Evolutionary conservation across 2,329 filamentous ascomycete genomes (phyloP).

Genomic region (Xylaria sp.): DNA sequence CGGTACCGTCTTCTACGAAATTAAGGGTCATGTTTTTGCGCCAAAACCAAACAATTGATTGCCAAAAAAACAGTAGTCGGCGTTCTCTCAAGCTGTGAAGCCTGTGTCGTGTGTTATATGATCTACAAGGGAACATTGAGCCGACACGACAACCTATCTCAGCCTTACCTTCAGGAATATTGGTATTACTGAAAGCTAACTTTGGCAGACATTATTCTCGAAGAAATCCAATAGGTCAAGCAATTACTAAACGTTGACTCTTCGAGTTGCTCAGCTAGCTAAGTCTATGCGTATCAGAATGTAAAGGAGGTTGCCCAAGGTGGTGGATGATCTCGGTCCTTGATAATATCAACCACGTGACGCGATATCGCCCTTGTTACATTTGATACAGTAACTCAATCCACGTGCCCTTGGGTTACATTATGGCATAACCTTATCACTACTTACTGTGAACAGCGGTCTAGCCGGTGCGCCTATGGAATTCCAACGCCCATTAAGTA

Average conservation of each 20-base stretch:
- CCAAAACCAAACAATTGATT: conserved; percentile 44
- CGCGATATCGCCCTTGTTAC: not conserved
- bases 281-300: not conserved
- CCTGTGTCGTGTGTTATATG: conserved; percentile 27
- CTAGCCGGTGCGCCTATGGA: not conserved
- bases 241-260: not conserved
- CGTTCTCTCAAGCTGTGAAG: conserved; percentile 33
- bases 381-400: not conserved
- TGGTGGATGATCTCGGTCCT: conserved; percentile 7
- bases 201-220: not conserved
- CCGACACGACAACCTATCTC: conserved; percentile 15
- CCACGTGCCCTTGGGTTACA: not conserved
- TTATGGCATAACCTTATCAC: not conserved
- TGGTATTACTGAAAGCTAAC: conserved; percentile 20
- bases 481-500: not conserved
- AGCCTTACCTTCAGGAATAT: conserved; percentile 12
- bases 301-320: not conserved
- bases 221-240: conserved; percentile 2
- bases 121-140: conserved; percentile 32
- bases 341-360: not conserved
- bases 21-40: conserved; percentile 53
- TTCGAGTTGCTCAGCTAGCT: not conserved
- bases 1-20: conserved; percentile 52
- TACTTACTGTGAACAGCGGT: not conserved
- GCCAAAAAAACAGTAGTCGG: conserved; percentile 35